phyloP scores from a whole-genome alignment of 106 monocot species.

The Agapanthus africanus region DNA sequence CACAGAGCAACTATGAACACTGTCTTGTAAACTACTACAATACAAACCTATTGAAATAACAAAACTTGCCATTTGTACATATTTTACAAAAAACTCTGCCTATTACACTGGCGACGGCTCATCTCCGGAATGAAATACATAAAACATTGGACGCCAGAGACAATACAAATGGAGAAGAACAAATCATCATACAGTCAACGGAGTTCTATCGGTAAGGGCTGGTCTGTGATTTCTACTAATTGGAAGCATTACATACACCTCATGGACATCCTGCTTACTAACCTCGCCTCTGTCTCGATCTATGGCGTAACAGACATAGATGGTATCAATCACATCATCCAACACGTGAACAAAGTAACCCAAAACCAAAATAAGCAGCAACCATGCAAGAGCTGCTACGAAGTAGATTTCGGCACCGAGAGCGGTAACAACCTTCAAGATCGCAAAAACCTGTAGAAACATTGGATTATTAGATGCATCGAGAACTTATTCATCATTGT shows the following conservation, averaged over 20 bases:
- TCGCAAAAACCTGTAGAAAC: conserved; percentile 60
- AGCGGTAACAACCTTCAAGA: conserved; percentile 43
- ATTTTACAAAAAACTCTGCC: too few relatives aligned
- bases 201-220: conserved; percentile 24
- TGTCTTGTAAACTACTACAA: too few relatives aligned
- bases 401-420: conserved; percentile 44
- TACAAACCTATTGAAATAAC: too few relatives aligned
- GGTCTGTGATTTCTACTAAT: conserved; percentile 50
- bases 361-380: conserved; percentile 52
- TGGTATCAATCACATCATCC: conserved; percentile 77
- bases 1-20: too few relatives aligned
- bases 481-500: too few relatives aligned
- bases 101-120: too few relatives aligned
- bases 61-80: too few relatives aligned
- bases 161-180: too few relatives aligned
- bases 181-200: conserved; percentile 40
- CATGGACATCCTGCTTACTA: conserved; percentile 68
- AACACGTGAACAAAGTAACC: conserved; percentile 78
- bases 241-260: conserved; percentile 65
- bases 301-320: conserved; percentile 89
- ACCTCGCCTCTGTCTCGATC: conserved; percentile 87
- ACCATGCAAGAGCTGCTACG: conserved; percentile 52
- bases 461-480: too few relatives aligned
- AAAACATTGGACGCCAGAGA: too few relatives aligned
- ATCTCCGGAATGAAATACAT: too few relatives aligned